Evolutionary conservation across 352 stramenopile genomes (phyloP), one percentile per base, ranked within the genome.

Genomic region (Phytopythium delawarense): DNA sequence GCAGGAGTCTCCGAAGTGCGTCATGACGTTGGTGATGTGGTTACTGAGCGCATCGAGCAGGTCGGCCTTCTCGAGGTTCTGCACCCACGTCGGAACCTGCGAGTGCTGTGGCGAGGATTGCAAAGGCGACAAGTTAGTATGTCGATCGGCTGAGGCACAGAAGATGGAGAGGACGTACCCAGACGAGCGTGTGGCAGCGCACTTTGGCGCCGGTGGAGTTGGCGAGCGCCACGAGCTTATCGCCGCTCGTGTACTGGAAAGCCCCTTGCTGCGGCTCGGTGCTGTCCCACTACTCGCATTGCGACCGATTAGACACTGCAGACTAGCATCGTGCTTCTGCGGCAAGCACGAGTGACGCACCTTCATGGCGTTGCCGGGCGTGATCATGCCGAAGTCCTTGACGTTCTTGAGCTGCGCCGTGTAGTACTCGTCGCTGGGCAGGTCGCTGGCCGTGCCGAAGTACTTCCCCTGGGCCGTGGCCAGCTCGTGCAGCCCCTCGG

Each of bases 21-120:
- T 57, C 50, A 57, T 57, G 30, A 57, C 50, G n/a, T 57, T 28
- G 32, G 50, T 57, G 30, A 76, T 73, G 51, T 76, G 66, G 53
- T 76, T 69, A 16, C 34, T 52, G 59, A 76, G 69, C 18, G 69
- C 69, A 21, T 68, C 32, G 15, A 74, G 58, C 6, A 76, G 57
- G 23, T 71, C 63, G 2, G 52, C 63, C 49, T 76, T 76, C 30
- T 70, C 57, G 34, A 76, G 54, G 45, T 53, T 52, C 49, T 76
- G 51, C 34, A 76, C 62, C 70, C 70, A 76, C 25, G 66, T 45
- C 32, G 70, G 70, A 45, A 76, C 66, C 59, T 76, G 70, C 18
- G 69, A 40, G 60, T 76, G 66, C 70, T 76, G 37, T 52, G 50
- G 63, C 28, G 11, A 61, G 7, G 21, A 57, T 20, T 1, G 15